These are phyloP conservation scores for Chaetoceros muelleri DNA, from an alignment of 108 stramenopile species.

Conservation along the genomic window DNA sequence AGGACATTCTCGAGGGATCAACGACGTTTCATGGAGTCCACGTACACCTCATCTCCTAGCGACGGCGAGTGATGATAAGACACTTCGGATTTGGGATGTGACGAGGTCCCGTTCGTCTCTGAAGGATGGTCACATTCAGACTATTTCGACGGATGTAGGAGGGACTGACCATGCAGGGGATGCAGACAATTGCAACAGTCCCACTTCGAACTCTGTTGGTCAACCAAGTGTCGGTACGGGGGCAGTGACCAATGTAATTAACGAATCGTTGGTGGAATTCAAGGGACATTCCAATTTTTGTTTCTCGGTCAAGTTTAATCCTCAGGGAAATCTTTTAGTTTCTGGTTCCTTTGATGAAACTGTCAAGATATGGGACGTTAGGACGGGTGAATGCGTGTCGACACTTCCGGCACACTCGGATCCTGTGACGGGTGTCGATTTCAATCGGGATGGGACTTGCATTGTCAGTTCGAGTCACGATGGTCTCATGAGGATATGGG, in stretches of 20 bases:
- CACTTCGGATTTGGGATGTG: constrained; percentile 80
- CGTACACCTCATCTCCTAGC: constrained; percentile 50
- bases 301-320: constrained; percentile 80
- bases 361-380: constrained; percentile 92
- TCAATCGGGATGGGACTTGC: constrained; percentile 83
- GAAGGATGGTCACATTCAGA: no score
- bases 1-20: constrained; percentile 75
- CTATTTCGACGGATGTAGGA: constrained; percentile 2
- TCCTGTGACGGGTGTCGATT: constrained; percentile 88
- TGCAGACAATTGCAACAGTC: constrained; percentile 11
- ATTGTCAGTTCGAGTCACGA: constrained; percentile 79
- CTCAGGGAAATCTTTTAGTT: constrained; percentile 62
- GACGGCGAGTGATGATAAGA: constrained; percentile 89
- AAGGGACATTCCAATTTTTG: constrained; percentile 87
- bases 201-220: not conserved
- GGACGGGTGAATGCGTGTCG: constrained; percentile 79
- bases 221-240: not conserved
- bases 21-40: constrained; percentile 75
- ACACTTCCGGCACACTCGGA: constrained; percentile 92
- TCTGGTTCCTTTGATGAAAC: constrained; percentile 89
- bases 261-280: constrained; percentile 52
- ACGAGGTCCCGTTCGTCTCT: no score
- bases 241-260: not conserved
- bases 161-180: constrained; percentile 23
- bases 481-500: constrained; percentile 92